phyloP scores from a whole-genome alignment of 2,329 filamentous ascomycete species.

The Ascomycota sp. region DNA sequence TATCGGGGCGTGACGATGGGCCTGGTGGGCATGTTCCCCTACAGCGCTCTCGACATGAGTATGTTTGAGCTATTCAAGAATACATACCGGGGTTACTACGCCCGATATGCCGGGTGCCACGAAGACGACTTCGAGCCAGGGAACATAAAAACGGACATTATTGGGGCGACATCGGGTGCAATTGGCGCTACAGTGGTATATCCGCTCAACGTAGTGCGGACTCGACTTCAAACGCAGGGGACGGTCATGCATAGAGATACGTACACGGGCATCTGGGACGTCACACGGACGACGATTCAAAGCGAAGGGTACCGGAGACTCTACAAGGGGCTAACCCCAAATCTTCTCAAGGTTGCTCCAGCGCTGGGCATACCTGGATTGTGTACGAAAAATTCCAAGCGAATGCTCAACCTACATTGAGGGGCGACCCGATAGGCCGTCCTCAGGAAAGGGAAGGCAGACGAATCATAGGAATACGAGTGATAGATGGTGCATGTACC shows the following conservation, averaged over 20 bases:
- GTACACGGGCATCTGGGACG: conserved; percentile 81
- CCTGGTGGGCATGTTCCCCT: conserved; percentile 89
- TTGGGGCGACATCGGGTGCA: conserved; percentile 80
- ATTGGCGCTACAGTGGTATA: conserved; percentile 90
- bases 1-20: conserved; percentile 92
- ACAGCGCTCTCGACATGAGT: conserved; percentile 87
- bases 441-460: too few relatives aligned
- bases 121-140: conserved; percentile 69
- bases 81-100: conserved; percentile 48
- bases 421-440: too few relatives aligned
- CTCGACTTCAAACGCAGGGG: conserved; percentile 80
- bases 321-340: conserved; percentile 89
- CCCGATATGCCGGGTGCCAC: conserved; percentile 46
- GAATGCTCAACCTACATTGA: conserved; percentile 34
- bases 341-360: conserved; percentile 87
- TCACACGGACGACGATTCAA: conserved; percentile 61
- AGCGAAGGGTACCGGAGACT: conserved; percentile 70
- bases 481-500: too few relatives aligned
- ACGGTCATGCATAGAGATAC: conserved; percentile 78
- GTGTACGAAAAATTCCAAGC: conserved; percentile 85
- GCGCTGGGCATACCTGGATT: conserved; percentile 91
- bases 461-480: too few relatives aligned
- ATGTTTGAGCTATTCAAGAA: conserved; percentile 88
- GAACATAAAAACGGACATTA: conserved; percentile 68
- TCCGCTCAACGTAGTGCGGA: conserved; percentile 81